Base-by-base conservation (phyloP, 495 filamentous ascomycete genomes). In the Extremus antarcticus region DNA sequence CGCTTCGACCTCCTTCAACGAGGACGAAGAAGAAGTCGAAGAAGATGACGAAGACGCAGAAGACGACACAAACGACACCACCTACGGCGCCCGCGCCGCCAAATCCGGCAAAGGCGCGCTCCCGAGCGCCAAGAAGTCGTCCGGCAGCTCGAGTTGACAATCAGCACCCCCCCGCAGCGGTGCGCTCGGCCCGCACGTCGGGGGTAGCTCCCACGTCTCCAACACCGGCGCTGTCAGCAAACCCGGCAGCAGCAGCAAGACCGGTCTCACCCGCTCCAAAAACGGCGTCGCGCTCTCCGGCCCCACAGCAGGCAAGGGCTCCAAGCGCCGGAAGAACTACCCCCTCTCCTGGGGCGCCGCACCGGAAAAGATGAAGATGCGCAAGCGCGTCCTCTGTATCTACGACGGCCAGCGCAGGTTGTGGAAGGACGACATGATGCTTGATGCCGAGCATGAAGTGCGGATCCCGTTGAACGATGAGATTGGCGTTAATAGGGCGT, bases 391-490 rank as follows among this genome's bases (percentile, higher is more conserved):
- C 15, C 73, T 97, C 55, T 86, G 87, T 60, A 88, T 95, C 17
- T 99, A 94, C 59, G 90, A 97, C 63, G 94, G 94, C 1, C 79
- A 77, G 13, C 79, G 90, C 51, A 81, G 90, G 8, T 76, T 99
- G 55, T 91, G 86, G 78, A 96, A 96, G 73, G 94, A 99, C 67
- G 94, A 97, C 74, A 95, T 97, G 92, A 92, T 95, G 89, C 83
- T 99, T 40, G 87, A 88, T 63, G 86, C 85, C 22, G 88, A 95
- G 61, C 92, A 90, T 61, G 94, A 99, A 70, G 89, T 97, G 50
- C 88, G 90, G 61, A 71, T 95, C 65, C 81, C 78, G 69, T 80
- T 94, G 10, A 39, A 35, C 48, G 25, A 17, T 15, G 61, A 43
- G 2, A 79, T 80, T 57, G 82, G 81, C 57, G 82, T 81, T 41